Evolutionary conservation across 306 rosid species (phyloP).

Genomic region (Vicia faba): DNA sequence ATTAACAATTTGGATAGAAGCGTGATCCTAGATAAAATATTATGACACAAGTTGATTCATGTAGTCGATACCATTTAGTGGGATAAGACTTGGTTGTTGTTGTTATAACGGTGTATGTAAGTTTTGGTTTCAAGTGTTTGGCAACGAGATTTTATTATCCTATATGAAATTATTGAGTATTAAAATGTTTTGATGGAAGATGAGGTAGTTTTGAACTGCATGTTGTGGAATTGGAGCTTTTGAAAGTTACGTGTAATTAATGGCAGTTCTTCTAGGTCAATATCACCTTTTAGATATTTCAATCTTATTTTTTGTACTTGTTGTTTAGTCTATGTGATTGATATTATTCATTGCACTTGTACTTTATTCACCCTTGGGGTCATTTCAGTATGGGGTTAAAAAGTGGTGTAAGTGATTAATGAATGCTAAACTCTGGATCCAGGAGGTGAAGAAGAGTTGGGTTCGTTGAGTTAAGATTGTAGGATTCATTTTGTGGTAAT

Average conservation of each 20-base stretch:
- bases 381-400: not conserved
- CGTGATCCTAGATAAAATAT: too few species aligned
- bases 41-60: too few species aligned
- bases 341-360: not conserved
- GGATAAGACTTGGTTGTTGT: too few species aligned
- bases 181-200: too few species aligned
- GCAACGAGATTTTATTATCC: too few species aligned
- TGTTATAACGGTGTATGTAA: not conserved
- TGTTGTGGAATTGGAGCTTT: not conserved
- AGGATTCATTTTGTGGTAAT: not conserved
- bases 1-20: too few species aligned
- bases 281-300: not conserved
- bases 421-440: not conserved
- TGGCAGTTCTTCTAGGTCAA: not conserved
- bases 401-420: not conserved
- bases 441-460: not conserved
- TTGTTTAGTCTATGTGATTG: conserved; percentile 20
- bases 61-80: too few species aligned
- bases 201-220: not conserved
- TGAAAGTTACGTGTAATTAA: conserved; percentile 5
- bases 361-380: not conserved
- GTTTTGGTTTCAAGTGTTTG: not conserved
- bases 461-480: not conserved
- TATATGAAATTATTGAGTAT: too few species aligned
- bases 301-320: not conserved